These are phyloP conservation scores for Pseudogymnoascus destructans DNA, from an alignment of 2,329 filamentous ascomycete species.

Conservation along the genomic window DNA sequence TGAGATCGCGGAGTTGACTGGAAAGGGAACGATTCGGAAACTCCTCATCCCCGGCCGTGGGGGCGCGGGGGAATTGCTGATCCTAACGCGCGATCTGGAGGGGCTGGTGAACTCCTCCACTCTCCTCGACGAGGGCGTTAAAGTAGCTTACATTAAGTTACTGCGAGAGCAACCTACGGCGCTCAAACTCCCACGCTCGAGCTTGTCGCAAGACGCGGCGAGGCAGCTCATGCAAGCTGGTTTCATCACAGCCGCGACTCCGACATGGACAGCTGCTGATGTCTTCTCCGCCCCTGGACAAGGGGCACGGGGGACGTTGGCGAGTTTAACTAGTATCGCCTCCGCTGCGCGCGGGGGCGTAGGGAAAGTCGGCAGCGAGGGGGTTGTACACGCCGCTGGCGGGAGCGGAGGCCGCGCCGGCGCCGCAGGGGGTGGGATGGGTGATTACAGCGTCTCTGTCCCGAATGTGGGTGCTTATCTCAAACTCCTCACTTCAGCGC, in stretches of 20 bases:
- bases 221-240: conserved; percentile 50
- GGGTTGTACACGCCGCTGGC: conserved; percentile 50
- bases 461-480: conserved; percentile 55
- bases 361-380: conserved; percentile 55
- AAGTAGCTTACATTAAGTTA: conserved; percentile 37
- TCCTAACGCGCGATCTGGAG: conserved; percentile 45
- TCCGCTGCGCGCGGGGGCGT: conserved; percentile 54
- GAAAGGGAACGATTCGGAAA: conserved; percentile 44
- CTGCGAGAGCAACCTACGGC: conserved; percentile 39
- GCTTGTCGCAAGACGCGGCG: conserved; percentile 35
- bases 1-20: conserved; percentile 48
- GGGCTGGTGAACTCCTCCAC: conserved; percentile 30
- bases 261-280: conserved; percentile 27
- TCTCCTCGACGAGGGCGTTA: conserved; percentile 31
- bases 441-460: conserved; percentile 43
- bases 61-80: conserved; percentile 49
- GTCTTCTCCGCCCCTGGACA: conserved; percentile 31
- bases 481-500: conserved; percentile 47
- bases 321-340: conserved; percentile 49
- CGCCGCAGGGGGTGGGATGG: conserved; percentile 4
- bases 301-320: conserved; percentile 35
- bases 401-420: conserved; percentile 31
- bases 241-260: conserved; percentile 45
- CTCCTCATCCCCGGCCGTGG: conserved; percentile 47
- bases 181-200: conserved; percentile 28